Conservation (phyloP, 805 yeast genomes). For the Starmerella bombi region DNA sequence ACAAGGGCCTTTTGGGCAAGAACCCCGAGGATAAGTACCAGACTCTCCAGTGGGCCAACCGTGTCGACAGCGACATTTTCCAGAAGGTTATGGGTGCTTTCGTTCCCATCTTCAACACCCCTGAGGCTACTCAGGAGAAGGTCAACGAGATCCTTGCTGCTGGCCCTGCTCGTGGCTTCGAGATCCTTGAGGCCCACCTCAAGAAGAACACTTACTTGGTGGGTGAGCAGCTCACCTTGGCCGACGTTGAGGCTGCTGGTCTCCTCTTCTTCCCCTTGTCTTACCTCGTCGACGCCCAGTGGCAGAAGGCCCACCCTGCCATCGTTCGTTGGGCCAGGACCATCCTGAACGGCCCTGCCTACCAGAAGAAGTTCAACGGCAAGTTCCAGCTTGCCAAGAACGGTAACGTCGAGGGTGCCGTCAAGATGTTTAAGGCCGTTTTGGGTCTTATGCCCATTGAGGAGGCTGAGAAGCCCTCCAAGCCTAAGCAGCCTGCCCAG, state of each 20-base stretch:
- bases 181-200: conserved; percentile 35
- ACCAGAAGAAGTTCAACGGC: conserved; percentile 8
- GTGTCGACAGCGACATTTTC: conserved; percentile 56
- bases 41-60: conserved; percentile 66
- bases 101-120: conserved; percentile 29
- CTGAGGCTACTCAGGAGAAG: conserved; percentile 44
- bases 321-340: conserved; percentile 61
- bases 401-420: conserved; percentile 4
- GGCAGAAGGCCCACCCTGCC: conserved; percentile 53
- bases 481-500: conserved; percentile 30
- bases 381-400: conserved; percentile 14
- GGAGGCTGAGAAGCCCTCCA: neutral
- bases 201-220: conserved; percentile 52
- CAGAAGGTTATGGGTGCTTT: conserved; percentile 53
- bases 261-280: conserved; percentile 40
- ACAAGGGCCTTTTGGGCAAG: conserved; percentile 17
- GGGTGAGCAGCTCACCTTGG: conserved; percentile 53
- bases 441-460: neutral
- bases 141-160: conserved; percentile 39
- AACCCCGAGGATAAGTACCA: conserved; percentile 11
- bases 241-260: conserved; percentile 49
- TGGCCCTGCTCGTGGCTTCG: conserved; percentile 21
- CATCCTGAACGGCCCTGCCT: conserved; percentile 22
- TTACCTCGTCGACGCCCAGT: conserved; percentile 22
- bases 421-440: conserved; percentile 4